These are phyloP conservation scores for Medicago truncatula DNA, from an alignment of 306 rosid genomes.

Conservation along the genomic window MtrunA17r5.0-ANR NC_053047.1:40337501-40338000, in stretches of 20 bases:
- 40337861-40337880: slow-evolving; percentile 63
- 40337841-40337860: slow-evolving; percentile 75
- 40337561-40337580: not conserved
- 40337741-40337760: slow-evolving; percentile 69
- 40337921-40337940: slow-evolving; percentile 51
- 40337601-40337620: no score
- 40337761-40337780: slow-evolving; percentile 41
- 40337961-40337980: slow-evolving; percentile 77
- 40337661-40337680: slow-evolving; percentile 25
- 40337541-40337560: not conserved
- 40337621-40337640: not conserved
- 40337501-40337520: not conserved
- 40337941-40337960: slow-evolving; percentile 74
- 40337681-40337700: slow-evolving; percentile 76
- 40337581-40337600: not conserved
- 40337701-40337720: slow-evolving; percentile 84
- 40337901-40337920: slow-evolving; percentile 38
- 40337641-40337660: not conserved
- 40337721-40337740: slow-evolving; percentile 66
- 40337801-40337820: not conserved
- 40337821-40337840: slow-evolving; percentile 67
- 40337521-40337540: not conserved
- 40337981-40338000: slow-evolving; percentile 85
- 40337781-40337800: slow-evolving; percentile 24
- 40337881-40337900: slow-evolving; percentile 48